Evolutionary conservation across 2,329 filamentous ascomycete genomes (phyloP).

Genomic region (Aspergillus sp.): DNA sequence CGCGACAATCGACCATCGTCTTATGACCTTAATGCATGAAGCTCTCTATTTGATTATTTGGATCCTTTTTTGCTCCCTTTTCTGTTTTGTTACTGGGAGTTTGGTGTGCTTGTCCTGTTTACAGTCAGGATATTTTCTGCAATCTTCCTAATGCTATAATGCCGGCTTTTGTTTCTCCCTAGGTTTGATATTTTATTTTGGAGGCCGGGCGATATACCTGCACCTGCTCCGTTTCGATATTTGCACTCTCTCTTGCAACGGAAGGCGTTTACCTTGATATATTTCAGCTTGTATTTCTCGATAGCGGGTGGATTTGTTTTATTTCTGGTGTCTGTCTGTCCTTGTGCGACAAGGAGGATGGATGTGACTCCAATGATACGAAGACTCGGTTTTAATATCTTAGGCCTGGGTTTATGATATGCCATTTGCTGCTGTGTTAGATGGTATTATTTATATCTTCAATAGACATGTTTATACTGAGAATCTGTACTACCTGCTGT

Average conservation of each 20-base stretch:
- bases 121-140: not conserved
- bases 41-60: conserved; percentile 20
- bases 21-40: conserved; percentile 29
- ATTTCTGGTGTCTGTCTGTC: no score
- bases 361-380: no score
- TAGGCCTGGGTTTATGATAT: no score
- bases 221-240: conserved; percentile 1
- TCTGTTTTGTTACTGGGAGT: conserved; percentile 16
- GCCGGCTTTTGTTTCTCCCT: not conserved
- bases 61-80: conserved; percentile 11
- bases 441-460: no score
- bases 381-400: no score
- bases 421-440: no score
- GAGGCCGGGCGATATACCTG: conserved; percentile 7
- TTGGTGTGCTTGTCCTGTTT: conserved; percentile 8
- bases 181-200: conserved; percentile 2
- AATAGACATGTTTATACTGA: no score
- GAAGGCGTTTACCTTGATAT: conserved; percentile 13
- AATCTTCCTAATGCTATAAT: not conserved
- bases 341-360: no score
- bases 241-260: conserved; percentile 11
- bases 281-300: conserved; percentile 9
- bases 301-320: no score
- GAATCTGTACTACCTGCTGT: no score
- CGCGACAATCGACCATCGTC: not conserved